Percentiles rank a stretch among this genome's conserved stretches.
These are phyloP conservation scores for Strobilomyces echinocephalus DNA, from an alignment of 768 basidiomycete genomes.

Conservation along the genomic window DNA sequence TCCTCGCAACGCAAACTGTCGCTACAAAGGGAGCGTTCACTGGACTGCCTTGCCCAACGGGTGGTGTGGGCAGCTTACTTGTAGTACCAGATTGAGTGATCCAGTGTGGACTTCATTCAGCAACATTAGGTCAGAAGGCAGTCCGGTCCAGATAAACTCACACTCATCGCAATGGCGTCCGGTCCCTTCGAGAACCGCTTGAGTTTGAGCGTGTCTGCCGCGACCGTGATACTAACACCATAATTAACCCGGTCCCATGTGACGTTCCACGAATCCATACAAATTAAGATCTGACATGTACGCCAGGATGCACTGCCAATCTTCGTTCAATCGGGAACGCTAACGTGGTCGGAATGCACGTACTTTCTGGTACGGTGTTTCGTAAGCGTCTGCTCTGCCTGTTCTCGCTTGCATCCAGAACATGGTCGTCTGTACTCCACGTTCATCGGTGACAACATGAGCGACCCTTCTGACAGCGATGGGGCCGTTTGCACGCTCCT, in stretches of 20 bases:
- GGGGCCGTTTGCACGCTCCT: constrained; percentile 69
- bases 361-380: constrained; percentile 74
- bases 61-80: constrained; percentile 39
- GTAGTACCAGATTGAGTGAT: constrained; percentile 80
- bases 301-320: constrained; percentile 64
- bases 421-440: constrained; percentile 52
- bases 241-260: constrained; percentile 3
- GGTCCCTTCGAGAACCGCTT: constrained; percentile 46
- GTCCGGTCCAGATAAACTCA: constrained; percentile 31
- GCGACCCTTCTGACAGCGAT: constrained; percentile 57
- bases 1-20: constrained; percentile 74
- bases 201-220: constrained; percentile 50
- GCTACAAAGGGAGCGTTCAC: constrained; percentile 33
- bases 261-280: constrained; percentile 39
- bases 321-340: constrained; percentile 1
- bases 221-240: constrained; percentile 49
- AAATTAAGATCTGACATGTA: constrained; percentile 78
- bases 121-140: constrained; percentile 7
- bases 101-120: constrained; percentile 48
- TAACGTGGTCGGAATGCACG: background rate
- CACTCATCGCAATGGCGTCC: constrained; percentile 56
- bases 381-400: constrained; percentile 52
- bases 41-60: background rate
- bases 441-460: constrained; percentile 36
- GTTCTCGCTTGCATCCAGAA: constrained; percentile 80